Evolutionary conservation across 371 early-diverging fungal genomes (phyloP).

Genomic region (Apophysomyces variabilis): DNA sequence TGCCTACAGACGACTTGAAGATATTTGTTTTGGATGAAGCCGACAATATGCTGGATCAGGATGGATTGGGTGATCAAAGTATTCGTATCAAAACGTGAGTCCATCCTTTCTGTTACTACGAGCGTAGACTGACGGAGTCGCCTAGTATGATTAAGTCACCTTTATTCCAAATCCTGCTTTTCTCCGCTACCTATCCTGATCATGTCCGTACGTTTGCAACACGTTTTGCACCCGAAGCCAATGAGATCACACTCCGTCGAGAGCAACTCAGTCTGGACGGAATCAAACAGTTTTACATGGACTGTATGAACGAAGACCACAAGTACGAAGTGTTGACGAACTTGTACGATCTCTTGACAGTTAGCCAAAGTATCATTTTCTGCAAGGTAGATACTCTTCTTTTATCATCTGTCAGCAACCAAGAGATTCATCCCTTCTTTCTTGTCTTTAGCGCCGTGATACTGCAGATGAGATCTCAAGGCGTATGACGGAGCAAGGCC

Average conservation of each 20-base stretch:
- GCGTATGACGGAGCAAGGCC: conserved; percentile 83
- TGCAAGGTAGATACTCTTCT: conserved; percentile 61
- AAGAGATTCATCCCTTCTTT: not conserved
- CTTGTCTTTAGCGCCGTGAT: conserved; percentile 60
- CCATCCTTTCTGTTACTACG: no score
- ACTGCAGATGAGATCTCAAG: conserved; percentile 83
- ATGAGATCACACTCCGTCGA: conserved; percentile 82
- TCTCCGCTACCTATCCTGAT: conserved; percentile 97
- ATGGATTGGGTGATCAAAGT: conserved; percentile 87
- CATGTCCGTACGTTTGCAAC: conserved; percentile 83
- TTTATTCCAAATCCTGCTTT: conserved; percentile 83
- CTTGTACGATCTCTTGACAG: conserved; percentile 90
- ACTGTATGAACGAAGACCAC: conserved; percentile 78
- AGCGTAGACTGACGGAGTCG: no score
- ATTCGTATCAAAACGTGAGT: conserved; percentile 75
- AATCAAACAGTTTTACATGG: conserved; percentile 98
- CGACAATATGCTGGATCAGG: conserved; percentile 92
- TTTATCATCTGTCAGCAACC: no score
- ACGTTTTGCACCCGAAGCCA: conserved; percentile 82
- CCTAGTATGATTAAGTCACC: conserved; percentile 62
- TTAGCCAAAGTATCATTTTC: conserved; percentile 98
- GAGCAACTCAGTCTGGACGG: conserved; percentile 94
- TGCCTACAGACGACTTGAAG: conserved; percentile 63
- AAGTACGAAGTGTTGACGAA: conserved; percentile 84
- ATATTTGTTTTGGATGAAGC: conserved; percentile 94